Base-by-base conservation (phyloP, 352 stramenopile genomes). In the Globisporangium paddicum region DNA sequence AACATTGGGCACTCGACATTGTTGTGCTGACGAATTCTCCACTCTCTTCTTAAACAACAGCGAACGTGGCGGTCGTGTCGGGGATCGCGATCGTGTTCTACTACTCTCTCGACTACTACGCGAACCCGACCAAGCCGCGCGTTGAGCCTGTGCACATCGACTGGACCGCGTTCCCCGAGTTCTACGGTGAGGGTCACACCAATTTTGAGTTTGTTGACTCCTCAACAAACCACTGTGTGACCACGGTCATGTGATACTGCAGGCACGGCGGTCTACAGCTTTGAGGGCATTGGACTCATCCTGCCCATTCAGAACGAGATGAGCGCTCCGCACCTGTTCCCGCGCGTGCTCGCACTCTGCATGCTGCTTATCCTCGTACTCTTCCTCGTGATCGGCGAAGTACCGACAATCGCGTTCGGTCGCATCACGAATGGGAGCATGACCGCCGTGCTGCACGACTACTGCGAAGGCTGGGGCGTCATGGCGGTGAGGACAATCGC, bases 31-130 rank as follows among this genome's bases (percentile, higher is more conserved):
- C 41, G 23, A 9, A 13, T 16, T 34, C 21, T 30, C 42, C 23
- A 18, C 9, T 63, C 37, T 62, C 19, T 14, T 21, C 11, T 2
- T 32, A 10, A 13, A 16, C 7, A 13, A 9, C 66, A 91, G 82
- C 79, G 18, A 92, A 89, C 53, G 58, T 79, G 7, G 78, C 80
- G 0, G 80, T 92, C 23, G 46, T 84, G 0, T 69, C 81, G 5
- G 82, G 78, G 10, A 90, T 92, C 46, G 63, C 51, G n/a, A 92
- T 92, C 44, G 82, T 92, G 6, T 92, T 92, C 61, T 92, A 88
- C 69, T 90, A 87, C 69, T 90, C 82, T 16, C 63, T 87, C 45
- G 66, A 71, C 50, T 91, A 89, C 49, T 78, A 73, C 54, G 63
- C 71, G 10, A 57, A 81, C 38, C 69, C 74, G 2, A 64, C 47